phyloP scores from a whole-genome alignment of 441 rosid species.

The Populus hybrid region DNA sequence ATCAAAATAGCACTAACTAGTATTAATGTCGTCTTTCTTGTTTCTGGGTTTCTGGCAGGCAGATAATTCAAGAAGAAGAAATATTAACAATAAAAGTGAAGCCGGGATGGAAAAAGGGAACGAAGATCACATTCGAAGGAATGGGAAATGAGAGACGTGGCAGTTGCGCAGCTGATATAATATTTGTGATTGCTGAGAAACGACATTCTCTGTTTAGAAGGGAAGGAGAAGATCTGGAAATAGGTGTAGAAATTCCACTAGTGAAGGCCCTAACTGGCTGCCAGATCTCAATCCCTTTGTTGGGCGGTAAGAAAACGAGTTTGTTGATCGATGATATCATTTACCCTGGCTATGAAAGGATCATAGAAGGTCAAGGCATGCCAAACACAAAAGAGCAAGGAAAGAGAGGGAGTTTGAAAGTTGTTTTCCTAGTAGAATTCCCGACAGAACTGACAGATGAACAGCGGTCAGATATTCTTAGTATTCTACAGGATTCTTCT shows the following conservation, averaged over 20 bases:
- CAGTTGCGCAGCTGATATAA: conserved; percentile 54
- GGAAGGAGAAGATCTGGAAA: conserved; percentile 66
- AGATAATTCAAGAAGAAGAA: conserved; percentile 58
- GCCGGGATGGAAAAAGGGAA: conserved; percentile 90
- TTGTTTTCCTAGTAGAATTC: conserved; percentile 51
- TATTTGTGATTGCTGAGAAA: conserved; percentile 58
- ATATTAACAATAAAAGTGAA: conserved; percentile 58
- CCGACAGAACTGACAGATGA: conserved; percentile 49
- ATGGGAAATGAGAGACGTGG: conserved; percentile 71
- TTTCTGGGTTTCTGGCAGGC: conserved; percentile 24
- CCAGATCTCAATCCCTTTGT: conserved; percentile 50
- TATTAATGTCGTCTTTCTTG: background rate
- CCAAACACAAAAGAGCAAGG: conserved; percentile 45
- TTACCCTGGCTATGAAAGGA: conserved; percentile 50
- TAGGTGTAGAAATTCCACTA: conserved; percentile 52
- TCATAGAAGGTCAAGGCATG: conserved; percentile 66
- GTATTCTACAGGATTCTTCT: conserved; percentile 43
- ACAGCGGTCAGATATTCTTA: conserved; percentile 37
- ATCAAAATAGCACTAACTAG: background rate
- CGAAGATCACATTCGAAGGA: conserved; percentile 72
- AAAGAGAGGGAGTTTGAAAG: conserved; percentile 60
- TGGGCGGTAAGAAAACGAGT: conserved; percentile 43
- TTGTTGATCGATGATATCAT: conserved; percentile 44
- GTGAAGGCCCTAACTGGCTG: conserved; percentile 68
- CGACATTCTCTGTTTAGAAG: conserved; percentile 46